These are phyloP conservation scores for Aspergillus kassunensis DNA, from an alignment of 495 filamentous ascomycete species.

Conservation along the genomic window DNA sequence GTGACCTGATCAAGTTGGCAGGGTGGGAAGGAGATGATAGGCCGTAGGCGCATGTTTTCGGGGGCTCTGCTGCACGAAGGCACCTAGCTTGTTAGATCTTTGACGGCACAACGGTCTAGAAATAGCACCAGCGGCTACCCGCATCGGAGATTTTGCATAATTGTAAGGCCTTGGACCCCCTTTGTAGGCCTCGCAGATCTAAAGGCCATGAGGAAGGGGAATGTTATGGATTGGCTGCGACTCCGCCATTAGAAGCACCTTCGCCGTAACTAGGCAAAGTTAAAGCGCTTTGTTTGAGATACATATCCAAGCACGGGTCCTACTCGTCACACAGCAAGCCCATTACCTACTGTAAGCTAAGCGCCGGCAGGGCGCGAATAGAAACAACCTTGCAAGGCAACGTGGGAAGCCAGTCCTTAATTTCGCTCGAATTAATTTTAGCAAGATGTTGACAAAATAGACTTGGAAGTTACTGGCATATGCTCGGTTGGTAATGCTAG, in stretches of 20 bases:
- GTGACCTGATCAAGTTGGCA: conserved; percentile 5
- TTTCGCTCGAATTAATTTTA: conserved; percentile 1
- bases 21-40: conserved; percentile 3
- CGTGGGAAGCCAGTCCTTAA: not conserved
- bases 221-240: not conserved
- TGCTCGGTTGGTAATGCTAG: no score
- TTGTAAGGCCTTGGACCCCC: not conserved
- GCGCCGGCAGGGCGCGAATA: conserved; percentile 15
- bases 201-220: not conserved
- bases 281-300: not conserved
- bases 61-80: not conserved
- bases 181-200: not conserved
- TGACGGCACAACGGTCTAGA: conserved; percentile 10
- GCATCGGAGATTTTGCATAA: conserved; percentile 1
- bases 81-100: conserved; percentile 5
- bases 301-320: not conserved
- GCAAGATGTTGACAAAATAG: not conserved
- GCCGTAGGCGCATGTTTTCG: not conserved
- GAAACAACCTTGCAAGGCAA: conserved; percentile 15
- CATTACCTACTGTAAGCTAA: conserved; percentile 4
- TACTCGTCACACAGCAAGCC: not conserved
- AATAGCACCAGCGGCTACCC: conserved; percentile 22
- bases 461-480: no score
- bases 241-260: not conserved
- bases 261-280: not conserved